Percentiles rank a stretch among this genome's conserved stretches.
These are phyloP conservation scores for Nitzschia putrida DNA, from an alignment of 108 stramenopile genomes.

Conservation along the genomic window DNA sequence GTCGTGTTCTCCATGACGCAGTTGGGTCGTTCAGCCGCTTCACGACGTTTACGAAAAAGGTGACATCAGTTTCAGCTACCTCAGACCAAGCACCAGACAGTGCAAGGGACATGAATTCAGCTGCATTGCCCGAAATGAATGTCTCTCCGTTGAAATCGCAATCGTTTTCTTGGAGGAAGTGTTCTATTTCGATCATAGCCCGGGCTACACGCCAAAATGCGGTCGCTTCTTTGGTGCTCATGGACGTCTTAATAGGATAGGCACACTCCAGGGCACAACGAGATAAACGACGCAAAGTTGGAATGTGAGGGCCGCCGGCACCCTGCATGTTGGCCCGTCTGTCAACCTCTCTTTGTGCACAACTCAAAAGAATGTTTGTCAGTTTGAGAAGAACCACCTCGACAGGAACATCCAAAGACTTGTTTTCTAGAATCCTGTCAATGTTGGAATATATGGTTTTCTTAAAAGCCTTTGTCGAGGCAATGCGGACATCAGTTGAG, in stretches of 20 bases:
- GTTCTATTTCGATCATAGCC: conserved; percentile 3
- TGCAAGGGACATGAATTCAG: conserved; percentile 47
- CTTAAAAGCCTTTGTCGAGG: conserved; percentile 56
- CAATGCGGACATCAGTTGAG: conserved; percentile 40
- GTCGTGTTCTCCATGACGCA: conserved; percentile 39
- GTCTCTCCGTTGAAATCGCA: conserved; percentile 25
- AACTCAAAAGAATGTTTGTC: conserved; percentile 11
- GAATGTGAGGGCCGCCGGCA: conserved; percentile 33
- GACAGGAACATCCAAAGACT: not conserved
- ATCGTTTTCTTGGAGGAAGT: not conserved
- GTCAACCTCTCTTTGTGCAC: conserved; percentile 10
- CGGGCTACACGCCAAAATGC: not conserved
- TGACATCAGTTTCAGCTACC: not conserved
- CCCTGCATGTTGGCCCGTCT: conserved; percentile 42
- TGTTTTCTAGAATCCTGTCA: conserved; percentile 15
- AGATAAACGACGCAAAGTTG: conserved; percentile 57
- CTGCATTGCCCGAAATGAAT: conserved; percentile 33
- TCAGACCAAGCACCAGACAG: not conserved
- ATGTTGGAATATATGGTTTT: conserved; percentile 47
- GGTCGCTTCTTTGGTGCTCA: not conserved
- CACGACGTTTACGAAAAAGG: conserved; percentile 25
- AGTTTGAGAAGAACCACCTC: not conserved
- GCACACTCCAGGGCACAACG: conserved; percentile 56
- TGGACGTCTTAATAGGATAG: conserved; percentile 4
- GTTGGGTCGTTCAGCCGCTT: conserved; percentile 34